phyloP scores from a whole-genome alignment of 1,284 basidiomycete species.

The Xanthoconium separans region DNA sequence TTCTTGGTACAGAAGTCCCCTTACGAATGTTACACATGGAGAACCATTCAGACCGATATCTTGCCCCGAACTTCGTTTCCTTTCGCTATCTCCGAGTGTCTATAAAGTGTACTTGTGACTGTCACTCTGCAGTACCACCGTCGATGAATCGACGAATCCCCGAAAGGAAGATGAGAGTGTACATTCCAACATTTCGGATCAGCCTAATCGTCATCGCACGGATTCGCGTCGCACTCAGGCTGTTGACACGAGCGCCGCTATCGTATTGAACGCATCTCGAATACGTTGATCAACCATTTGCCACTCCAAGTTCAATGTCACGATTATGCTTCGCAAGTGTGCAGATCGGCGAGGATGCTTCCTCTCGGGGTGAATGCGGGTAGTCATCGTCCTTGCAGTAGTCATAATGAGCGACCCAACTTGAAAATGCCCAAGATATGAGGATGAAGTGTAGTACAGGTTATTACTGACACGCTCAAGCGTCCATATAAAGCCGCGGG shows the following conservation, averaged over 20 bases:
- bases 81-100: background rate
- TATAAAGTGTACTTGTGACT: background rate
- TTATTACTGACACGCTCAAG: constrained; percentile 15
- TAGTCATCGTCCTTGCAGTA: no score
- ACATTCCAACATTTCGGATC: no score
- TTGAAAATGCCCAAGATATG: constrained; percentile 1
- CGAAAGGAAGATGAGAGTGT: no score
- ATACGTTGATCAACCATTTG: constrained; percentile 27
- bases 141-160: no score
- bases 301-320: constrained; percentile 31
- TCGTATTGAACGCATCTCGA: constrained; percentile 20
- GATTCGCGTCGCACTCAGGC: background rate
- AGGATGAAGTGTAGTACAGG: constrained; percentile 14
- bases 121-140: background rate
- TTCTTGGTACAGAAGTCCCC: no score
- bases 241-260: constrained; percentile 17
- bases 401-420: constrained; percentile 30
- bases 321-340: constrained; percentile 34
- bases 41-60: no score
- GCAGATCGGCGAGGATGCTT: constrained; percentile 4
- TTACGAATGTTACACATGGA: no score
- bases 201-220: no score
- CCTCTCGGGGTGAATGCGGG: no score
- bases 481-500: constrained; percentile 19
- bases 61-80: background rate